A percentile compares a stretch with the other conserved stretches of the same genome.
Conservation (phyloP, 2,329 filamentous ascomycete genomes). For the Calonectria crousiana region DNA sequence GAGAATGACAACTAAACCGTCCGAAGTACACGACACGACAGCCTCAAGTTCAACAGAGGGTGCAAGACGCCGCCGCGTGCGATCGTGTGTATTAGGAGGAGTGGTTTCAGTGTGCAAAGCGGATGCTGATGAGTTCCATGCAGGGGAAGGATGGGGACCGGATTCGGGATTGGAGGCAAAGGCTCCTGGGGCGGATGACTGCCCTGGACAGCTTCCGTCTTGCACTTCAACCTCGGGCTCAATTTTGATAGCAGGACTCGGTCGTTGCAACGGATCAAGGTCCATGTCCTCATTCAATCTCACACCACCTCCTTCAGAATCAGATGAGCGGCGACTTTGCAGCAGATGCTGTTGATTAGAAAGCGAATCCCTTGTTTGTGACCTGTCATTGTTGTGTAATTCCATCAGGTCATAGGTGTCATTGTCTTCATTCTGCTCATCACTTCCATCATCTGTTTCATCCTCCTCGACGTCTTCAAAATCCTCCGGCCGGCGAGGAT, state of each 20-base stretch:
- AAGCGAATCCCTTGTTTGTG: background rate
- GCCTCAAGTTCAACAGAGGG: conserved; percentile 81
- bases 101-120: conserved; percentile 13
- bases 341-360: conserved; percentile 20
- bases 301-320: conserved; percentile 61
- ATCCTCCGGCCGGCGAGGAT: conserved; percentile 73
- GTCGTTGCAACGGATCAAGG: conserved; percentile 48
- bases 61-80: conserved; percentile 38
- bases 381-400: background rate
- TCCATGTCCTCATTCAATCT: conserved; percentile 58
- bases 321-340: conserved; percentile 50
- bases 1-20: conserved; percentile 86
- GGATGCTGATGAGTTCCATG: conserved; percentile 28
- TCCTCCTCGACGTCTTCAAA: conserved; percentile 57
- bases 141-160: conserved; percentile 30
- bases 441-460: conserved; percentile 53
- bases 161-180: conserved; percentile 15
- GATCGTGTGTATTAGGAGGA: conserved; percentile 11
- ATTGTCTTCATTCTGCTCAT: conserved; percentile 11
- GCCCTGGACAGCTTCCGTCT: conserved; percentile 13
- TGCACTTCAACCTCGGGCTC: conserved; percentile 48
- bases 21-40: conserved; percentile 91
- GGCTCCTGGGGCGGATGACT: conserved; percentile 14
- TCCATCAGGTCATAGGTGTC: conserved; percentile 16
- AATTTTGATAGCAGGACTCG: conserved; percentile 49